These are phyloP conservation scores for Flagelloscypha sp. DNA, from an alignment of 768 basidiomycete genomes.

Conservation along the genomic window DNA sequence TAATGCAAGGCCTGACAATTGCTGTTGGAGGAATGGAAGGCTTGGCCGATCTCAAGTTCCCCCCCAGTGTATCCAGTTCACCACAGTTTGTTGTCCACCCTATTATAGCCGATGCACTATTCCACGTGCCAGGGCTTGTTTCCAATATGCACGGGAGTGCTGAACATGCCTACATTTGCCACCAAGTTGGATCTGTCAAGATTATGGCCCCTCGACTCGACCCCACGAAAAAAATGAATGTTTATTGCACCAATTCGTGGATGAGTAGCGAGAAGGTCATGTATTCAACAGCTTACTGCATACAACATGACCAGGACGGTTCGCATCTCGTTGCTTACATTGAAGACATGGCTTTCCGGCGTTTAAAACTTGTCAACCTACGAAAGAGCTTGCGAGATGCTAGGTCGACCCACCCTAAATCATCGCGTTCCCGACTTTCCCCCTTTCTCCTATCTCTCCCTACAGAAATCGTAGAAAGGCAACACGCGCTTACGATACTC, in stretches of 20 bases:
- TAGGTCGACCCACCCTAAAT: too few relatives aligned
- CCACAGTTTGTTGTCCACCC: conserved; percentile 37
- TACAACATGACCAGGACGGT: conserved; percentile 32
- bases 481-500: too few relatives aligned
- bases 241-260: conserved; percentile 44
- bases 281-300: conserved; percentile 44
- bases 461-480: too few relatives aligned
- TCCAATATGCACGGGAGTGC: conserved; percentile 46
- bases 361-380: conserved; percentile 42
- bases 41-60: conserved; percentile 40
- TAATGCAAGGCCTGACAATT: conserved; percentile 47
- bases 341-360: conserved; percentile 51
- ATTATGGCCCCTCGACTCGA: conserved; percentile 36
- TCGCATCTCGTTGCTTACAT: conserved; percentile 44
- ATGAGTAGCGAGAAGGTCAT: conserved; percentile 37
- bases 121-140: conserved; percentile 66
- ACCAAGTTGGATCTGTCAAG: conserved; percentile 39
- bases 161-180: conserved; percentile 59
- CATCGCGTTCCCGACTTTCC: too few relatives aligned
- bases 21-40: conserved; percentile 40
- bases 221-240: conserved; percentile 31
- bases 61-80: conserved; percentile 20
- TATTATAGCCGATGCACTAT: conserved; percentile 56
- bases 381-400: conserved; percentile 32
- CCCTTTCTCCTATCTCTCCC: too few relatives aligned